Percentiles rank a stretch among this genome's conserved stretches.
Conservation (phyloP, 495 filamentous ascomycete genomes). For the Aeminium ludgeri region DNA sequence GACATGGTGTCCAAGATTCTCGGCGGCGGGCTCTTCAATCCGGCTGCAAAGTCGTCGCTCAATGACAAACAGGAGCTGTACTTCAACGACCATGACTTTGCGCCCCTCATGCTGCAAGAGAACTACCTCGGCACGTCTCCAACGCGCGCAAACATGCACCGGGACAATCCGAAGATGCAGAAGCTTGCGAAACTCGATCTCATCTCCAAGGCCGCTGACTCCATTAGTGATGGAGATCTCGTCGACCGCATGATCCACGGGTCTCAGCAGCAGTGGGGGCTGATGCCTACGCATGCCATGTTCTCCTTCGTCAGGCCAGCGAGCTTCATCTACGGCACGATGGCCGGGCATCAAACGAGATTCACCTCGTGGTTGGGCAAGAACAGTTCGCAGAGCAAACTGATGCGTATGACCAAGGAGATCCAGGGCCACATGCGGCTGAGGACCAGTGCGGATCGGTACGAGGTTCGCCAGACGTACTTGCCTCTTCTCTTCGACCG, state of each 20-base stretch:
- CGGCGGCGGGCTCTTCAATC: slow-evolving; percentile 68
- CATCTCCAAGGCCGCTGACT: slow-evolving; percentile 70
- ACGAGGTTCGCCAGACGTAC: slow-evolving; percentile 90
- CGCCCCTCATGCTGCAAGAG: slow-evolving; percentile 92
- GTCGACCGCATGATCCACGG: slow-evolving; percentile 98
- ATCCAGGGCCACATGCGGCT: slow-evolving; percentile 96
- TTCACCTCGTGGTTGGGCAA: slow-evolving; percentile 91
- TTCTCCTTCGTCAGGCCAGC: slow-evolving; percentile 89
- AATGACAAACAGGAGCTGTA: slow-evolving; percentile 98
- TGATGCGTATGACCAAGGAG: slow-evolving; percentile 74
- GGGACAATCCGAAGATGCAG: slow-evolving; percentile 43
- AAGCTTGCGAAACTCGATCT: slow-evolving; percentile 71
- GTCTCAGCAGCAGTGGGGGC: slow-evolving; percentile 89
- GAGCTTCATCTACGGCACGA: slow-evolving; percentile 69
- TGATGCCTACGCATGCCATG: slow-evolving; percentile 95
- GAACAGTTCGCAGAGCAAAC: slow-evolving; percentile 76
- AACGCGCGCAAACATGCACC: slow-evolving; percentile 31
- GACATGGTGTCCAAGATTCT: slow-evolving; percentile 91
- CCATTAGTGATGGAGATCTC: slow-evolving; percentile 92
- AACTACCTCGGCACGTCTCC: slow-evolving; percentile 83
- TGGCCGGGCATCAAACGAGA: slow-evolving; percentile 36
- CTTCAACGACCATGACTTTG: slow-evolving; percentile 98
- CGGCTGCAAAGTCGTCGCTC: slow-evolving; percentile 61
- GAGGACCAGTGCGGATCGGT: slow-evolving; percentile 73
- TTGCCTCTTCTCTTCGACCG: slow-evolving; percentile 74